Evolutionary conservation across 2,329 filamentous ascomycete species (phyloP), one percentile per base, ranked within the genome.

Genomic region (Leptographium flavum): DNA sequence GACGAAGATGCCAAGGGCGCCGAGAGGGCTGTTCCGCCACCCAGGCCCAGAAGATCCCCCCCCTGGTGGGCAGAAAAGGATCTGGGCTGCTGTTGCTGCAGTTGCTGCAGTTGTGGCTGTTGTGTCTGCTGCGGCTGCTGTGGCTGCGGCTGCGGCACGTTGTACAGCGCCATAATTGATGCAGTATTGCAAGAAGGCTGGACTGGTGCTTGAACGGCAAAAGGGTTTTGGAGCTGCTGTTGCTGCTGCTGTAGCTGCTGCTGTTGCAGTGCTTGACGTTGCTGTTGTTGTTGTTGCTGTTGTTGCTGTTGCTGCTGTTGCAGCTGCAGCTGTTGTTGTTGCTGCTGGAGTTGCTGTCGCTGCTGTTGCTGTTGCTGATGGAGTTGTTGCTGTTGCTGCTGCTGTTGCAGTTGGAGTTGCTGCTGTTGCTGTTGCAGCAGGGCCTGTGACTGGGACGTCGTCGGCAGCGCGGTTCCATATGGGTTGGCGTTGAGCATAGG

Each of bases 151-250:
- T 76, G 70, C 8, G 74, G 69, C 46, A 79, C 73, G 56, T 75
- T 79, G 61, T 85, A 90, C 11, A 92, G 62, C 6, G 84, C 81
- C 59, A 90, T 68, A 48, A 92, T 90, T 5, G 81, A 81, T 3
- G 74, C 76, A 51, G 83, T 88, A 55, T 87, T 77, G 27, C 79
- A 70, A 36, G 66, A 65, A 15, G 68, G 65, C 42, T 67, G 38
- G 2, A 15, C 22, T 11, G 28, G 54, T 36, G 64, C 61, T 36
- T 56, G 51, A 22, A 49, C 47, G 23, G 41, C 36, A 46, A 64
- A 64, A 0, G 61, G 61, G 23, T 63, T 63, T 42, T 51, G 54
- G 9, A 25, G 33, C 19, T 50, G 51, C 28, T 48, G 47, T n/a
- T 44, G 42, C 3, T 21, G 41, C n/a, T 39, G 48, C 9, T 45